Base-by-base conservation (phyloP, 2,329 filamentous ascomycete species). In the Mollisia scopiformis region DNA sequence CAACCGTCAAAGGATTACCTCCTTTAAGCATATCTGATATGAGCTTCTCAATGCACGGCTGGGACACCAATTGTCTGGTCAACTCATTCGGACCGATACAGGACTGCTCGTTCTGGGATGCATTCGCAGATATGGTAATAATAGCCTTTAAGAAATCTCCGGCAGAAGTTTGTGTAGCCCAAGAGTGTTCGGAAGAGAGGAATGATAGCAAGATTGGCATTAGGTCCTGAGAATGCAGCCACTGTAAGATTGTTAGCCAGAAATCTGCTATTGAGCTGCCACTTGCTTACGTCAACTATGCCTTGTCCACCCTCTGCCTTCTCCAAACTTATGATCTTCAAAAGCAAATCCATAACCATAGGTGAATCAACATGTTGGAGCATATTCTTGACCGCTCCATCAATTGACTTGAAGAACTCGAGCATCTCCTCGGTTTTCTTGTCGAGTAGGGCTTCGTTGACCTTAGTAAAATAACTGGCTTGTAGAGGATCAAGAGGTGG, bases 351-450 rank as follows among this genome's bases (percentile, higher is more conserved):
- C 95, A 99, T 99, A 39, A 99, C 89, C 89, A 97, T 96, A 0
- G 95, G 94, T 69, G 92, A 97, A 75, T 99, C 95, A 33, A 99
- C 92, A 75, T 99, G 95, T 70, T 90, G 89, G 59, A 99, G 83
- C 79, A 99, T 90, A 66, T 93, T 88, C 13, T 91, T 83, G 23
- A 99, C 87, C 41, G 95, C 90, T 56, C 89, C 86, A 33, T 95
- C 90, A 52, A 97, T 79, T 1, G 87, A 89, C 75, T 93, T 96
- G 76, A 99, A 87, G 63, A 99, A 88, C 19, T 89, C 87, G 67
- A 98, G 82, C 94, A 98, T 99, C 66, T 97, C 94, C 72, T 96
- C 92, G 6, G 96, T 97, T 83, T 98, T 98, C 78, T 95, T 96
- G 75, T 98, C 95, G 58, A 99, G 89, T 21, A 99, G 80, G n/a